Evolutionary conservation across 192 early-diverging fungal species (phyloP), one percentile per base, ranked within the genome.

Genomic region (Entophlyctis luteolus): DNA sequence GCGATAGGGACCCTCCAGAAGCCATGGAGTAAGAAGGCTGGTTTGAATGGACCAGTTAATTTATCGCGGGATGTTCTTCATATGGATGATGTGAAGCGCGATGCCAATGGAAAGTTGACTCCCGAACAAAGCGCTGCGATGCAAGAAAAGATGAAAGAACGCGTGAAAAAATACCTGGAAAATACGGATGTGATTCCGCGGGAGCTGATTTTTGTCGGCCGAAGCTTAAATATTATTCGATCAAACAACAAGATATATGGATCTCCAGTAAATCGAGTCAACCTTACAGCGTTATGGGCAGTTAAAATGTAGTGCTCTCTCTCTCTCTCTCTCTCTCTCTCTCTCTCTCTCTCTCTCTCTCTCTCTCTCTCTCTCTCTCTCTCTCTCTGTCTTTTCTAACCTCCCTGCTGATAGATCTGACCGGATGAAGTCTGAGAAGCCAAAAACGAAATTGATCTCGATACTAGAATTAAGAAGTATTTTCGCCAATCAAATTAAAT

Each of bases 151-250:
- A 75, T 90, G 46, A 93, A 95, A 76, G 77, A 86, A 18, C 76
- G 85, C 3, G 81, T 90, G 2, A 79, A 85, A 34, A 69, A 87
- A 1, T 93, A 93, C 31, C 73, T 97, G 47, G 71, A 72, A 29
- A 80, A 91, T 42, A 83, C 89, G 37, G 82, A 84, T 38, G 68
- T 74, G 3, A 70, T 97, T 38, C 95, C 95, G 34, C 88, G 86
- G 34, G 95, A 94, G 74, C 76, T 97, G 6, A 92, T 97, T 34
- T 95, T 97, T 71, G 76, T 97, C 23, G 86, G 86, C 8, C 77
- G 93, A 35, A 95, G 95, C 63, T 88, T 95, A 85, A 92, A 93
- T 29, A 71, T 70, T 62, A 35, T 71, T 39, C 68, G 48, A 1
- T 84, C 91, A n/a, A 88, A 90, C 63, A 96, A 97, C 77, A 91